Evolutionary conservation across 2,329 filamentous ascomycete genomes (phyloP).

Genomic region (Neofusicoccum cordaticola): DNA sequence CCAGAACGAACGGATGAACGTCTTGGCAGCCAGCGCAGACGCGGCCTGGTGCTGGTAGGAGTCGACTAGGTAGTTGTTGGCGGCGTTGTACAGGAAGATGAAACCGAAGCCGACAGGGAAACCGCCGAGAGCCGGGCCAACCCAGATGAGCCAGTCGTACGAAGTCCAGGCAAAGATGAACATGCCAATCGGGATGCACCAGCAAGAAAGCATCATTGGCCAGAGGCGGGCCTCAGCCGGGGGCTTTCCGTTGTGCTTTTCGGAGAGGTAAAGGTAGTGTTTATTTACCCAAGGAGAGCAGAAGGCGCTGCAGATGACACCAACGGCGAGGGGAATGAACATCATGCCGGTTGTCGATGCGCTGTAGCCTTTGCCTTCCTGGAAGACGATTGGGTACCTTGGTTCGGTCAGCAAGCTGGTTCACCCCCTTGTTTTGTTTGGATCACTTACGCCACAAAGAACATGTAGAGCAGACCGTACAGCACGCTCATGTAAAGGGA

Average conservation of each 20-base stretch:
- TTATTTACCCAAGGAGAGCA: slow-evolving; percentile 74
- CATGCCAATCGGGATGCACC: slow-evolving; percentile 63
- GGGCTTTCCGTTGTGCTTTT: slow-evolving; percentile 66
- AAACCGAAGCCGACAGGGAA: slow-evolving; percentile 69
- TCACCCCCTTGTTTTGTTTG: too few relatives aligned
- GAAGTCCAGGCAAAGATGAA: slow-evolving; percentile 71
- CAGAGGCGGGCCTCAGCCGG: slow-evolving; percentile 76
- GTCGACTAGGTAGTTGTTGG: slow-evolving; percentile 56
- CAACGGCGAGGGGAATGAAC: slow-evolving; percentile 80
- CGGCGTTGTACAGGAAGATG: slow-evolving; percentile 77
- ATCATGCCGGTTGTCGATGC: slow-evolving; percentile 75
- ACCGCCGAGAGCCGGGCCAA: slow-evolving; percentile 69
- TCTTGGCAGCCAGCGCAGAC: slow-evolving; percentile 78
- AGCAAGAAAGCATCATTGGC: slow-evolving; percentile 61
- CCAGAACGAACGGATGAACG: slow-evolving; percentile 76
- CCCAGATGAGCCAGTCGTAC: slow-evolving; percentile 64
- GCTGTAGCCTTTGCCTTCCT: slow-evolving; percentile 74
- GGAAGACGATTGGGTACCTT: slow-evolving; percentile 62
- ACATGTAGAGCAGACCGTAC: slow-evolving; percentile 73
- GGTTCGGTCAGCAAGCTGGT: slow-evolving; percentile 44
- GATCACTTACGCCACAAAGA: slow-evolving; percentile 58
- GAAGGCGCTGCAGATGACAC: slow-evolving; percentile 65
- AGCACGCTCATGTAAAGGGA: slow-evolving; percentile 82
- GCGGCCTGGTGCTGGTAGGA: slow-evolving; percentile 73
- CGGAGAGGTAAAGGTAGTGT: slow-evolving; percentile 67